Conservation (phyloP, 768 basidiomycete genomes). For the Kwoniella pini region DNA sequence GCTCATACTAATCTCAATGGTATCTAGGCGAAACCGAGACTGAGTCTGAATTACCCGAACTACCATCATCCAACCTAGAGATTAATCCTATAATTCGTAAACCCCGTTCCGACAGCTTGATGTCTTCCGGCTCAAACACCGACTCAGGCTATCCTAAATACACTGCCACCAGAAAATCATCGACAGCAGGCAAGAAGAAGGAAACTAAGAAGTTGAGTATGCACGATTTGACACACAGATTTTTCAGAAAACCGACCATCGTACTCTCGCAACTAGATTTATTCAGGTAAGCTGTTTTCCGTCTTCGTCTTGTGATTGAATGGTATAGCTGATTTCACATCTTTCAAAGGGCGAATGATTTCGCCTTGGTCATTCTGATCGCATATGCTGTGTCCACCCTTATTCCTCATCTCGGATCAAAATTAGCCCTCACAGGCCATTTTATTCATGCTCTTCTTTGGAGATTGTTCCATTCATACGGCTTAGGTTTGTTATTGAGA, state of each 20-base stretch:
- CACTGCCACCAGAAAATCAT: not conserved
- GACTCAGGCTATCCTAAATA: slow-evolving; percentile 17
- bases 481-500: slow-evolving; percentile 76
- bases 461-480: slow-evolving; percentile 84
- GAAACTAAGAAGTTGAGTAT: slow-evolving; percentile 61
- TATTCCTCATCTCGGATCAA: slow-evolving; percentile 62
- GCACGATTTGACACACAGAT: slow-evolving; percentile 85
- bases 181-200: slow-evolving; percentile 12
- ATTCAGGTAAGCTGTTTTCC: slow-evolving; percentile 65
- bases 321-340: slow-evolving; percentile 1
- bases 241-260: slow-evolving; percentile 85
- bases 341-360: slow-evolving; percentile 71
- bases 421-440: slow-evolving; percentile 63
- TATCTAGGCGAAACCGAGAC: slow-evolving; percentile 47
- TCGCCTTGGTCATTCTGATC: slow-evolving; percentile 74
- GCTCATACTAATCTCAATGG: not conserved
- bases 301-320: not conserved
- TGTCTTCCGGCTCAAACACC: slow-evolving; percentile 24
- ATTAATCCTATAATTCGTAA: slow-evolving; percentile 18
- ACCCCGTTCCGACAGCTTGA: slow-evolving; percentile 36
- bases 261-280: slow-evolving; percentile 79
- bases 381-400: slow-evolving; percentile 67
- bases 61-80: slow-evolving; percentile 16
- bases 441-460: slow-evolving; percentile 81
- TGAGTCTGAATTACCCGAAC: slow-evolving; percentile 45